Evolutionary conservation across 305 asterid species (phyloP), one percentile per base, ranked within the genome.

Genomic region (Fraxinus greggii): DNA sequence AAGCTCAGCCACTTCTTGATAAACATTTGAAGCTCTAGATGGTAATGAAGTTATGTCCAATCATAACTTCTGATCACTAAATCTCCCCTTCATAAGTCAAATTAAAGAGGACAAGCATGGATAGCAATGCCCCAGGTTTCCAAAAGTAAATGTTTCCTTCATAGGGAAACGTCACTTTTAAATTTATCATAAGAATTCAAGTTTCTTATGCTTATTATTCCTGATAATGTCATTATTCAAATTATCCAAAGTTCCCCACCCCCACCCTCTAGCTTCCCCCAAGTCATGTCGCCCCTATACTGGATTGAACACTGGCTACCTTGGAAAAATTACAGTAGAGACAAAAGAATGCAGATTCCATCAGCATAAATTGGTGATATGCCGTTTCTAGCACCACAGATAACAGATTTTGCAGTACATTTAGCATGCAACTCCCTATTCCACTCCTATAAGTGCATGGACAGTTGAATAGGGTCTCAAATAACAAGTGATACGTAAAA

Each of bases 21-120:
- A 9, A 24, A 63, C 79, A 75, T 79, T 82, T 54, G 38, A 76
- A 82, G 74, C 72, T 69, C 70, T 51, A 7, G 38, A 59, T 19
- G 7, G 28, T 7, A 45, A 61, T 40, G 15, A 48, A 45, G 72
- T 48, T 70, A 28, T 1, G 15, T 74, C 65, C 75, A 54, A 5
- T 82, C 35, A 56, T 72, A 59, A 54, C 78, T 21, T 84, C 56
- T 61, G 40, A 82, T 74, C 33, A 72, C 13, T 70, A 78, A 32
- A n/a, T 54, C 56, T 21, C 38, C 38, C 3, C n/a, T 51, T 67
- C 65, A 69, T 13, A 40, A 72, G 69, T 9, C 75, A 26, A 31
- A 70, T 63, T 24, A 63, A 63, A 10, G 33, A 23, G 33, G 32
- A 63, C 23, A 28, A 69, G 38, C 21, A 69, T 17, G 75, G 75